Evolutionary conservation across 352 stramenopile species (phyloP).

Genomic region (Globisporangium viniferum): DNA sequence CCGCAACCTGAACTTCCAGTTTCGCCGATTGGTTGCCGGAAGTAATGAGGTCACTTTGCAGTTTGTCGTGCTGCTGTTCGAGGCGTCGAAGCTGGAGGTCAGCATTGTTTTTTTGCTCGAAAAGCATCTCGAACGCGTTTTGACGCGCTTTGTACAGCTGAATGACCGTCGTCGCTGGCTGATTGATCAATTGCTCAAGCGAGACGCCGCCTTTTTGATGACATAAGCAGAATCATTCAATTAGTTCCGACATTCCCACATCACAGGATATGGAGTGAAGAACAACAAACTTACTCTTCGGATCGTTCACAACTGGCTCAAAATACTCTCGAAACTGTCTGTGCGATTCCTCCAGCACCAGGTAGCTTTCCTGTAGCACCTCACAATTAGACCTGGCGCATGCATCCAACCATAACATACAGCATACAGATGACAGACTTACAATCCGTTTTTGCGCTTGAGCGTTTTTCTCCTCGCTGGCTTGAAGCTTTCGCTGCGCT

Average conservation of each 20-base stretch:
- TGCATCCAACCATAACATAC: not conserved
- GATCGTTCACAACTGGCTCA: conserved; percentile 40
- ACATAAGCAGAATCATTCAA: conserved; percentile 6
- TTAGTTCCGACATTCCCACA: not conserved
- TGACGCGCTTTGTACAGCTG: conserved; percentile 55
- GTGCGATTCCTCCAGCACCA: conserved; percentile 40
- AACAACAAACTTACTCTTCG: conserved; percentile 30
- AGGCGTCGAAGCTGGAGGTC: conserved; percentile 48
- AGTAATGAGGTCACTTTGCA: conserved; percentile 46
- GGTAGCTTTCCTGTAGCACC: conserved; percentile 33
- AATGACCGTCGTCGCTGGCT: conserved; percentile 44
- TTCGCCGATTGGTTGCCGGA: conserved; percentile 43
- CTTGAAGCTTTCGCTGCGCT: conserved; percentile 44
- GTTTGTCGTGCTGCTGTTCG: conserved; percentile 47
- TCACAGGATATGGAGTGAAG: not conserved
- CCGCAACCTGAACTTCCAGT: conserved; percentile 40
- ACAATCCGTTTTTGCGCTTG: conserved; percentile 49
- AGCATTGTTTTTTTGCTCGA: conserved; percentile 48
- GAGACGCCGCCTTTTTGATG: conserved; percentile 28
- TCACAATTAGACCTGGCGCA: conserved; percentile 5
- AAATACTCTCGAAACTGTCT: conserved; percentile 53
- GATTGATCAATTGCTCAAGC: conserved; percentile 36
- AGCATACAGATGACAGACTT: conserved; percentile 15
- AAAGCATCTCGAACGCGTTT: conserved; percentile 58
- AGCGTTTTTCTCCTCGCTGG: conserved; percentile 50